Base-by-base conservation (phyloP, 2,329 filamentous ascomycete genomes). In the Epichloe gansuensis region DNA sequence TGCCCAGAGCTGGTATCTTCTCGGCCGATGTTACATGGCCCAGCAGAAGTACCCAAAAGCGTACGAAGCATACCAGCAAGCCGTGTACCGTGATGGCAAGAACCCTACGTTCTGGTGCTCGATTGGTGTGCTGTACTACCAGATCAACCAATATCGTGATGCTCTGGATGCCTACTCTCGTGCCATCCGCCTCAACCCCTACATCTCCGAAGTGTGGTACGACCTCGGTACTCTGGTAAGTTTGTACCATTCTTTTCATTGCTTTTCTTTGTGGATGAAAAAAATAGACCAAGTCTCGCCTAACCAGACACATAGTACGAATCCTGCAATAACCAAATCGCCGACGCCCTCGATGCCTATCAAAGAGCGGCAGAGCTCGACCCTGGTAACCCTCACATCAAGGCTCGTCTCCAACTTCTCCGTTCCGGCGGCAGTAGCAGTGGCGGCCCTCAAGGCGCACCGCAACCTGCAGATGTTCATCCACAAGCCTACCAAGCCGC, bases 51-150 rank as follows among this genome's bases (percentile, higher is more conserved):
- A 97, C 62, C 91, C 91, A 63, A 97, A 97, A 68, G 93, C 93
- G 0, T 97, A 97, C 62, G 93, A 98, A 66, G 91, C 93, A 5
- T 97, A 97, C 68, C 93, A 98, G 66, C 93, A 98, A 73, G 93
- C 93, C 3, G 93, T 98, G 40, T 98, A 98, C 66, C 89, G 93
- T 53, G 93, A 98, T 66, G 93, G 93, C 36, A 85, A 93, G 60
- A 97, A 97, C 66, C 93, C 93, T 17, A 97, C 93, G 2, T 98
- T 97, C 74, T 98, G 93, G 93, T 97, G 93, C 74, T 97, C 91
- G 9, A 98, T 98, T 65, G 93, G 93, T 66, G 93, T 98, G 15
- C 78, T 98, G 54, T 98, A 98, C 69, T 98, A 97, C 72, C 93
- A 97, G 71, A 98, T 98, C 74, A 98, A 97, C 70, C 93, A 98